phyloP scores from a whole-genome alignment of 768 basidiomycete genomes.

The Cyclocybe cylindracea region DNA sequence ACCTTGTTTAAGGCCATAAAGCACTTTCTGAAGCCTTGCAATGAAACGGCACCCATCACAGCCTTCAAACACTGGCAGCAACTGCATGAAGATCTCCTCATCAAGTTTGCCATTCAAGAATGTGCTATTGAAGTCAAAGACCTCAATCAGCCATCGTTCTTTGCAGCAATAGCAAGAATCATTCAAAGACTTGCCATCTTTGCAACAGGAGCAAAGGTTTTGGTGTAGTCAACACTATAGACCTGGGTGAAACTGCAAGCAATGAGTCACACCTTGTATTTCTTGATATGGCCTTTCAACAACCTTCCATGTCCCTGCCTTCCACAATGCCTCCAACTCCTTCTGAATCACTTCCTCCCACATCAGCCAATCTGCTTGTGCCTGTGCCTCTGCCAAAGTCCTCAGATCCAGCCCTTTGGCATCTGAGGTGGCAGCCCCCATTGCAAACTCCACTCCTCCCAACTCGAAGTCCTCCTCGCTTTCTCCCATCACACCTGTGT shows the following conservation, averaged over 20 bases:
- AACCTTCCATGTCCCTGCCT: constrained; percentile 28
- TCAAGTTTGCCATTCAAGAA: constrained; percentile 19
- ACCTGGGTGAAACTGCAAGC: constrained; percentile 35
- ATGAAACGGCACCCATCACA: neutral
- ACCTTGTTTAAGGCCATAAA: constrained; percentile 10
- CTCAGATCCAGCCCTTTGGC: constrained; percentile 15
- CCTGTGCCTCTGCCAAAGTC: constrained; percentile 16
- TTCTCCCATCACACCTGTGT: neutral
- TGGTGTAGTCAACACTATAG: constrained; percentile 34
- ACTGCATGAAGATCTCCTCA: constrained; percentile 26
- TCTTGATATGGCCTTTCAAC: constrained; percentile 20
- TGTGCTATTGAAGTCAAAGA: constrained; percentile 32
- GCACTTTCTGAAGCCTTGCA: neutral
- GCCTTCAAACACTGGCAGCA: constrained; percentile 16
- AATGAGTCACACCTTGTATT: constrained; percentile 33
- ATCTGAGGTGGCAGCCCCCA: neutral
- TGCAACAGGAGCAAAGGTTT: constrained; percentile 27
- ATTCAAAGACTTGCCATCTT: constrained; percentile 17
- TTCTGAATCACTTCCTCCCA: constrained; percentile 19
- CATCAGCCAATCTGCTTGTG: constrained; percentile 16
- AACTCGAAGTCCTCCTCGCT: constrained; percentile 5
- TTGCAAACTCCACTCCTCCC: neutral
- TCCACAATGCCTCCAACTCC: constrained; percentile 12
- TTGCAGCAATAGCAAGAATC: constrained; percentile 32
- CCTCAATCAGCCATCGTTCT: constrained; percentile 28